Evolutionary conservation across 2,329 filamentous ascomycete species (phyloP), one percentile per base, ranked within the genome.

Genomic region (Fusarium euwallaceae): DNA sequence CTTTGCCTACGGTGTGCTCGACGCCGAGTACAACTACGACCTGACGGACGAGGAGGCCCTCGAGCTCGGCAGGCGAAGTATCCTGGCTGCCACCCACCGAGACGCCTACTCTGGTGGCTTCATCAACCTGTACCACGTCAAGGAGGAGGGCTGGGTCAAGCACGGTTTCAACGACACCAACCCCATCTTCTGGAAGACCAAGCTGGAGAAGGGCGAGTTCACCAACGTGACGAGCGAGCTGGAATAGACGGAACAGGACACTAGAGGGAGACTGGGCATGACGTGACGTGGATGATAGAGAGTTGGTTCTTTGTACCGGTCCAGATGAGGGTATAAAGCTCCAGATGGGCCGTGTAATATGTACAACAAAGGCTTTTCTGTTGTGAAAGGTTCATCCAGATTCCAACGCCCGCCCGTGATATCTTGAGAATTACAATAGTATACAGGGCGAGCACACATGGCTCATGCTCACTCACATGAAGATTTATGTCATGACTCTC

Each of bases 171-270:
- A 88, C 82, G 97, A 99, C 85, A 98, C 96, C 79, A 98, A 98
- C 88, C 96, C 96, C 53, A 97, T 98, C 82, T 99, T 99, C 92
- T 99, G 97, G 97, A 93, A 97, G 89, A 98, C 95, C 60, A 99
- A 99, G 92, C 86, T 99, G 81, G 93, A 98, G 84, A 97, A 97
- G 91, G 95, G 95, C 84, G 97, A 99, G 88, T 99, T 99, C 85
- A 96, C 93, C 75, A 98, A 98, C 83, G 95, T 98, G 64, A 97
- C 94, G 68, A 94, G 93, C 79, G 87, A 92, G 80, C 83, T 97
- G 82, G 89, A 89, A n/a, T 91, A 79, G 48, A 68, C 41, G 65
- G 20, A 43, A 69, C 73, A 55, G 20, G 48, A 69, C 73, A 56
- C 61, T 20, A 39, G 56, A 34, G n/a, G n/a, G 17, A 45, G 45